Evolutionary conservation across 805 yeast genomes (phyloP), one percentile per base, ranked within the genome.

Genomic region (Zygosaccharomyces rouxii): DNA sequence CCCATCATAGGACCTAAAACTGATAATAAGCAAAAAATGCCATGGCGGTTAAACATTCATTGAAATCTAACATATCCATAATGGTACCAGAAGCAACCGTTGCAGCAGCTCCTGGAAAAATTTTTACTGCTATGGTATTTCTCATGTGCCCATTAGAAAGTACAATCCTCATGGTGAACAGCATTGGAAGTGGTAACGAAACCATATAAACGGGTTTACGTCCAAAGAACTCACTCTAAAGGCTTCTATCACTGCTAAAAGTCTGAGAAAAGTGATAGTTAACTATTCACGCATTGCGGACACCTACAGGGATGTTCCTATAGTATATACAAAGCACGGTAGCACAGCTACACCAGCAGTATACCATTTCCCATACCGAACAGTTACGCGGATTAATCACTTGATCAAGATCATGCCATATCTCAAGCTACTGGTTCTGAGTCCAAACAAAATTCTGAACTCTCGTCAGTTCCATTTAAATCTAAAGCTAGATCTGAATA

Each of bases 71-170:
- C 42, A 88, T 67, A 68, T 89, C 96, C 47, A 83, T 71, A 52
- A 89, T 79, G 4, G 94, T 82, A 54, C 96, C 97, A 46, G 90
- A 89, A 10, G 89, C 92, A 55, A 86, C 80, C 7, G 95, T 81
- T 1, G 94, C 88, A 42, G 83, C 75, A 25, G 83, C 73, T 0
- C 95, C 95, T 18, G 84, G 72, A 57, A 89, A 78, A 60, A 86
- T 85, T 57, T 96, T 70, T 39, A 86, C 71, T 4, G 89, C 82
- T 42, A 88, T 68, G 25, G 86, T 72, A 9, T 77, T 71, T 49
- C 79, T 72, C 55, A 86, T 81, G 55, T 84, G 63, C 14, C 69
- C 80, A 31, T 73, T 67, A 1, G 87, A 74, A 49, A 83, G 69
- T 33, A 85, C 89, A 46, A 83, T 83, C 50, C 89, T 89, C 83